Percentiles rank a stretch among this genome's conserved stretches.
Evolutionary conservation across 108 stramenopile genomes (phyloP).

Genomic region (Skeletonema marinoi): DNA sequence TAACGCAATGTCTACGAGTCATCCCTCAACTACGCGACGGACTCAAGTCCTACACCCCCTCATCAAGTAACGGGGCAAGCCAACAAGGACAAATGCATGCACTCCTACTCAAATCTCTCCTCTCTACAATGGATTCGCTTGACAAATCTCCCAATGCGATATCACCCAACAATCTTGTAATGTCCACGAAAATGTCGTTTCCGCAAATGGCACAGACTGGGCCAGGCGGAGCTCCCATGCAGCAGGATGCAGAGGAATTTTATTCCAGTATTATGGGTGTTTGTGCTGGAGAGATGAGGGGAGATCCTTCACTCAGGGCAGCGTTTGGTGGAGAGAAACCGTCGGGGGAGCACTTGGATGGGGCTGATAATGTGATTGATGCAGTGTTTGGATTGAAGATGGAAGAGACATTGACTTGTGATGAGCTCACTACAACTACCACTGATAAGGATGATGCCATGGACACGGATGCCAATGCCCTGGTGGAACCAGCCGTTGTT

Average conservation of each 20-base stretch:
- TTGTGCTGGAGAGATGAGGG: constrained; percentile 57
- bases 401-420: constrained; percentile 93
- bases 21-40: constrained; percentile 87
- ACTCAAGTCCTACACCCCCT: constrained; percentile 55
- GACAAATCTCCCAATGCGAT: constrained; percentile 74
- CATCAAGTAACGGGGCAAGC: constrained; percentile 31
- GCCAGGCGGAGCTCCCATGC: constrained; percentile 87
- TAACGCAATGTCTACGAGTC: constrained; percentile 92
- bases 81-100: constrained; percentile 28
- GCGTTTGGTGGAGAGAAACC: constrained; percentile 47
- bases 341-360: constrained; percentile 60
- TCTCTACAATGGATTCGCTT: constrained; percentile 61
- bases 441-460: constrained; percentile 48
- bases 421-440: constrained; percentile 66
- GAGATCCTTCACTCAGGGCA: constrained; percentile 42
- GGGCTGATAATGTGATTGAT: constrained; percentile 87
- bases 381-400: constrained; percentile 94
- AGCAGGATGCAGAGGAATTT: constrained; percentile 99
- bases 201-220: constrained; percentile 96
- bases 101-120: constrained; percentile 62
- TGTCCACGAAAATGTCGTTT: constrained; percentile 86
- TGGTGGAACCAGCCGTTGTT: constrained; percentile 67
- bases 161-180: constrained; percentile 83
- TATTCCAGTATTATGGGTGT: constrained; percentile 78
- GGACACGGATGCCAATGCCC: constrained; percentile 51